Base-by-base conservation (phyloP, 1,139 yeast species). In the Geotrichum histeridarum region DNA sequence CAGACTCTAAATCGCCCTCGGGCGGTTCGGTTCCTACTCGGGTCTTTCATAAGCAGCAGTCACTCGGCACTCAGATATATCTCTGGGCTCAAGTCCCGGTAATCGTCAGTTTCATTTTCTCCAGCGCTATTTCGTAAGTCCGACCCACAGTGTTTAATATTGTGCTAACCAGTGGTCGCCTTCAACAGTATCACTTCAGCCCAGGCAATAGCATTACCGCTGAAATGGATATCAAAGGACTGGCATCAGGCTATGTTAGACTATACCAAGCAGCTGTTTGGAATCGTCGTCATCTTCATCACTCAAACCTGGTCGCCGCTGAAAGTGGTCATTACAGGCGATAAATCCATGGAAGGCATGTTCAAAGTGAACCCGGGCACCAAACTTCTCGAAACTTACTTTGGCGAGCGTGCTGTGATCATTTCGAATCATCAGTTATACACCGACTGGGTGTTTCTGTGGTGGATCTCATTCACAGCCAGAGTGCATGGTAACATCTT, bases 341-440 rank as follows among this genome's bases (percentile, higher is more conserved):
- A 70, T 54, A 50, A 55, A 12, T 57, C 64, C 8, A 59, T 68
- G 45, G 61, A 62, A 27, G 67, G 66, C 22, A 53, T 62, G 31
- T 64, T 73, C 54, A 49, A 59, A 41, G 48, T 57, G 7, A 57
- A 60, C 31, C 48, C 50, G 12, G 54, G 56, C 27, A 59, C 61
- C 44, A 67, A 68, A 43, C 57, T 62, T 14, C 60, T 72, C 33
- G 60, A 61, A 51, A 61, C 72, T 14, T 56, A 58, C 8, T 62
- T 72, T 49, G 66, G 65, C 12, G 71, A 67, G 43, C 65, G 83
- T 51, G 80, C 90, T 1, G 78, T 88, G 2, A 64, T 84, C 52
- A 82, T 88, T 41, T 81, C 94, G 17, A 93, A 93, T 67, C 99
- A 93, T 70, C 98, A 91, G 70, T 84, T 91, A 22, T 91, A 93